Conservation (phyloP, 2,329 filamentous ascomycete genomes). For the Diaporthe sp. region DNA sequence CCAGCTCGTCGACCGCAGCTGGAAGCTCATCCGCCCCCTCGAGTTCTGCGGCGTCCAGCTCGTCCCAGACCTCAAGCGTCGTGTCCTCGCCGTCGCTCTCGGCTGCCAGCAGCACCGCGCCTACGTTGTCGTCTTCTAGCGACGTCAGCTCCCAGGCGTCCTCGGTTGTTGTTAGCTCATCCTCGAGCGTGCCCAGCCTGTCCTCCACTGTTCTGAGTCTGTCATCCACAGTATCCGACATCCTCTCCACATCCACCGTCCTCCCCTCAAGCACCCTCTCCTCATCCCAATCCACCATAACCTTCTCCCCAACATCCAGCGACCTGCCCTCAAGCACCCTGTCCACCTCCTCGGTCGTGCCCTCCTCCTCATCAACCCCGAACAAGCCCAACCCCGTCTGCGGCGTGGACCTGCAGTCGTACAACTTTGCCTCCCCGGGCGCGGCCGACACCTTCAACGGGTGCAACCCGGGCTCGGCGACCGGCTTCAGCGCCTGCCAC, state of each 20-base stretch:
- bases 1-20: background rate
- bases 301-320: background rate
- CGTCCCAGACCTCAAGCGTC: background rate
- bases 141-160: background rate
- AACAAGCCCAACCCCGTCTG: slow-evolving; percentile 1
- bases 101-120: background rate
- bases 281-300: background rate
- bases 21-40: background rate
- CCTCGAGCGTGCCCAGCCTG: background rate
- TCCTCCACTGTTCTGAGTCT: background rate
- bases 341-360: background rate
- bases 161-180: background rate
- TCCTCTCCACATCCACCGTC: background rate
- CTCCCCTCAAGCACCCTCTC: background rate
- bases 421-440: background rate
- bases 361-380: background rate
- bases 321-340: background rate
- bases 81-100: background rate
- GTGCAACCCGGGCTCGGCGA: slow-evolving; percentile 31
- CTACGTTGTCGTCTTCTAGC: background rate
- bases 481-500: slow-evolving; percentile 32
- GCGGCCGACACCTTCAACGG: slow-evolving; percentile 32
- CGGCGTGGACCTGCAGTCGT: slow-evolving; percentile 23
- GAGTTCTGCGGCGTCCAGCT: background rate
- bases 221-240: background rate